Base-by-base conservation (phyloP, 805 yeast genomes). In the Yarrowia divulgata region DNA sequence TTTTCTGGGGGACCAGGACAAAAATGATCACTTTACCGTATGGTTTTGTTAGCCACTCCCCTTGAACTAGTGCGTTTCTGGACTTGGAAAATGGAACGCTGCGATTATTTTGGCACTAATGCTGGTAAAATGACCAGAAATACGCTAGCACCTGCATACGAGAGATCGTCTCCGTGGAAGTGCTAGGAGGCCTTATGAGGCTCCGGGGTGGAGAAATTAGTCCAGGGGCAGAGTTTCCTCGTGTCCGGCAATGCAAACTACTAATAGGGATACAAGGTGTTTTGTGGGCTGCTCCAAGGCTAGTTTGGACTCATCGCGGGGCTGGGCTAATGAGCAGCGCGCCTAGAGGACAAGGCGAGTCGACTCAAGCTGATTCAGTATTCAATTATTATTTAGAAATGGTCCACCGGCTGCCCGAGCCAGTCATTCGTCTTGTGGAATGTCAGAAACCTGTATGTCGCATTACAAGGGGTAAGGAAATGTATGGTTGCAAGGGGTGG, bases 141-240 rank as follows among this genome's bases (percentile, higher is more conserved):
- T 12, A 54, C 58, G 43, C 58, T 54, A 54, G 58, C 58, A 54
- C 58, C 58, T 54, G 58, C 58, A 54, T 54, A 37, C 37, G 13
- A 5, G 43, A 4, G 12, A 54, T 7, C n/a, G 12, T 18, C 13
- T 54, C 58, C 58, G 58, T 54, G 58, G 58, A 54, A 13, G 10
- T 34, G 29, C 42, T 34, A 35, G 29, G 12, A 12, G n/a, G 13
- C 18, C 34, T 54, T 54, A 16, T 18, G 40, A 6, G 42, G 6
- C 8, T 14, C 32, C 43, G 14, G n/a, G 5, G 12, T 1, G 10
- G 8, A 10, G 12, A 13, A 8, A 19, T n/a, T 54, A 35, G 43
- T 12, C 43, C 58, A 12, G 3, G 29, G 42, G 58, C 19, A 35
- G 34, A 23, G 58, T 54, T 37, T 19, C 16, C 34, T 50, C 39